Conservation (phyloP, 148 eudicot species). For the Rhododendron kiyosumense region DNA sequence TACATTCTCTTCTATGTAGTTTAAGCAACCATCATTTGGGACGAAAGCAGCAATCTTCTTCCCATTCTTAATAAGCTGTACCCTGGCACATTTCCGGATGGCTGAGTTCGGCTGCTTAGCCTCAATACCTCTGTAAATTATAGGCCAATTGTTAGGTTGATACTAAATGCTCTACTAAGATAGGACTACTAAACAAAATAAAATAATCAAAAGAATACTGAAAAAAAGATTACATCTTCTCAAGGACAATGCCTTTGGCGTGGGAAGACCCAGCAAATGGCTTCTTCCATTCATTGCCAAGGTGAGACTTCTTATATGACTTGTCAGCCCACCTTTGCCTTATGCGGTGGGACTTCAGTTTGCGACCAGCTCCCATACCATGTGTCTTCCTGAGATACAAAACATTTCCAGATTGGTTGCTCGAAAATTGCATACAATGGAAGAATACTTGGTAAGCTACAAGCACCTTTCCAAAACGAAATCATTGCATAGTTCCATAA, state of each 20-base stretch:
- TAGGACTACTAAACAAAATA: background rate
- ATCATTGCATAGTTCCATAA: background rate
- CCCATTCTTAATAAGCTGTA: constrained; percentile 45
- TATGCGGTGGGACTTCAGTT: constrained; percentile 79
- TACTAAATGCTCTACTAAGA: background rate
- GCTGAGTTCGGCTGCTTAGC: constrained; percentile 54
- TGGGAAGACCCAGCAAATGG: constrained; percentile 85
- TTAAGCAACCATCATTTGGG: constrained; percentile 50
- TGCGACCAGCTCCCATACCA: constrained; percentile 88
- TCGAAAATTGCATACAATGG: background rate
- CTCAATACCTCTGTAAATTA: constrained; percentile 35
- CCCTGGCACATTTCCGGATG: constrained; percentile 44
- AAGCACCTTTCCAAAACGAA: background rate
- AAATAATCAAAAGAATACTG: background rate
- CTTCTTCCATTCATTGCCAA: constrained; percentile 89
- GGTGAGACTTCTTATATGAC: constrained; percentile 79
- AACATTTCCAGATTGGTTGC: background rate
- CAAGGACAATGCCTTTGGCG: constrained; percentile 84
- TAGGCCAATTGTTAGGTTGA: background rate
- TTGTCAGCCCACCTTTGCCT: constrained; percentile 88
- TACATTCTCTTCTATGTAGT: constrained; percentile 49
- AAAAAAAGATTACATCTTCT: constrained; percentile 50
- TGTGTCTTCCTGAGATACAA: constrained; percentile 51
- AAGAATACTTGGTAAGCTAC: background rate
- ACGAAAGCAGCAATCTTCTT: constrained; percentile 52